Evolutionary conservation across 176 grass and related monocot genomes (phyloP), one percentile per base, ranked within the genome.

Genomic region (Aegilops bicornis): DNA sequence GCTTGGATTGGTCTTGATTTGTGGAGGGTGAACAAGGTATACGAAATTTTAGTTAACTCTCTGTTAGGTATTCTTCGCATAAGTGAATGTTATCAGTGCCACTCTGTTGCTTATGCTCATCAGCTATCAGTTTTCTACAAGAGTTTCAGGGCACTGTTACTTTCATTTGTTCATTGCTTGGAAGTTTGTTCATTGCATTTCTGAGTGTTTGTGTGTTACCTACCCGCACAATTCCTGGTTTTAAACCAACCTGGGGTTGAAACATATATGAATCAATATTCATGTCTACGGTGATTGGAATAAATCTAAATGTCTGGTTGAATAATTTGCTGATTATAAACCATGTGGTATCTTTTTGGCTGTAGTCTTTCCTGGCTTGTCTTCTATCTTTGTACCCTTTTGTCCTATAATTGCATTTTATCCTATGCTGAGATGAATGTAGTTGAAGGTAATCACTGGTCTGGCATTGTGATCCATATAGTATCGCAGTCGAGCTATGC

Each of bases 1-100:
- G 56, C 37, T 68, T 80, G 91, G 47, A 92, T 98, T 79, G 93
- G 78, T 86, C 76, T 85, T 68, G 96, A 96, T 84, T 82, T 98
- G 22, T 87, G 78, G 60, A 94, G 88, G 82, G 22, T 91, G n/a
- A 82, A 94, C 60, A 86, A 88, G 93, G 96, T 98, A 88, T 61
- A 45, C 48, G 33, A 62, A 37, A 19, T 30, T 24, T 14, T 71
- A 77, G 50, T 89, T 48, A 29, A 75, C 42, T 75, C 45, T 32
- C 45, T 33, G 29, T 81, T 87, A n/a, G 11, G 1, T 86, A 87
- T 88, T 84, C 27, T 33, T 86, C 27, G 30, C 45, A 32, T 80
- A 88, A 61, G 24, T 86, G 25, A 48, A 80, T 52, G n/a, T 82
- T 52, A 48, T 74, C 64, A 20, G 70, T 80, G 52, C 82, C 31